Evolutionary conservation across 768 basidiomycete genomes (phyloP), one percentile per base, ranked within the genome.

Genomic region (Suillus clintonianus): DNA sequence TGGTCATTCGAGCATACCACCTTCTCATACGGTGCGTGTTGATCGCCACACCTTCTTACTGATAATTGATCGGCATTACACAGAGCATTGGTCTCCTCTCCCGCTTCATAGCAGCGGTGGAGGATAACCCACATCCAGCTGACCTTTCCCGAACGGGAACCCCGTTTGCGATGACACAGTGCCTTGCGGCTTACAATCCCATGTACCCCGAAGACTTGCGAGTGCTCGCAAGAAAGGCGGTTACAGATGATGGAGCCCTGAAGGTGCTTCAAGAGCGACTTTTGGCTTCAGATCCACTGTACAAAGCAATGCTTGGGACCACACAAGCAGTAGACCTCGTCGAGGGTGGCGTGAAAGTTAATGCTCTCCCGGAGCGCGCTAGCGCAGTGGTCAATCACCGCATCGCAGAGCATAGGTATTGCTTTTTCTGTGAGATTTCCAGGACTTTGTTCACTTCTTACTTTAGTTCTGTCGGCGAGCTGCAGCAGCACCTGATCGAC

Each of bases 1-100:
- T 5, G 93, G 93, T 0, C 94, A 95, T 74, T 93, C 92, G 0
- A 89, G 88, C 66, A 80, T 93, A 22, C 94, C 94, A 15, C 91
- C 90, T 19, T 68, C 76, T 0, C 93, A 96, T 69, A 96, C 93
- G 0, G 89, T 85, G 74, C 66, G 79, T 67, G 6, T 17, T 22
- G 32, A 24, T 48, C 13, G n/a, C 32, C 19, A n/a, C 36, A 15
- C 24, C 42, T 41, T 34, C 34, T 22, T 34, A 4, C 30, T 14
- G 54, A 34, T 30, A 17, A 24, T 11, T 60, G 13, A 54, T n/a
- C 39, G 39, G 15, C 15, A 30, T 4, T 22, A 27, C 2, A 22
- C 65, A 89, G 88, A 85, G 85, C 63, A 92, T 95, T 65, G 92
- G 93, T 13, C 87, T 93, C 57, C 85, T 95, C 47, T 81, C 93